Percentiles rank a stretch among this genome's conserved stretches.
Conservation (phyloP, 768 basidiomycete genomes). For the Lactarius sp. region DNA sequence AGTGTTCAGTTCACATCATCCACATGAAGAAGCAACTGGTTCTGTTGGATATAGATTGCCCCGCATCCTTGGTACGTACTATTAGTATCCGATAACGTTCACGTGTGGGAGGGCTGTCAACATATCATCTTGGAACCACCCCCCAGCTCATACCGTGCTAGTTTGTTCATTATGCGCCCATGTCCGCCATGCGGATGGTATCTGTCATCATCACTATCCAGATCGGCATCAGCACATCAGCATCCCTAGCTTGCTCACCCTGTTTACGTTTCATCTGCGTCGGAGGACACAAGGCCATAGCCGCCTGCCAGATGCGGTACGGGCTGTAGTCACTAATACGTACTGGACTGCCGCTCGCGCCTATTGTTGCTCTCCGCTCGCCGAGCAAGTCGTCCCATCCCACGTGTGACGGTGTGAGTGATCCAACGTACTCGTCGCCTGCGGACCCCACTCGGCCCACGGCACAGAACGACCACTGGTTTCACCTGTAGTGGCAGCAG, state of each 20-base stretch:
- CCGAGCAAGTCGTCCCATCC: not conserved
- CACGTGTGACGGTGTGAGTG: not conserved
- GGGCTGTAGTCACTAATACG: constrained; percentile 8
- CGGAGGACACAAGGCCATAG: too few relatives aligned
- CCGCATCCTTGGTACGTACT: not conserved
- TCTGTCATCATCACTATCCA: too few relatives aligned
- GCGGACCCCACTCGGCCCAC: constrained; percentile 9
- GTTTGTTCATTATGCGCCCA: not conserved
- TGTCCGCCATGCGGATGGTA: not conserved
- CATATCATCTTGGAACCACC: constrained; percentile 6
- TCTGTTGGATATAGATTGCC: constrained; percentile 6
- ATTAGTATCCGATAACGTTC: not conserved
- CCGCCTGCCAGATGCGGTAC: constrained; percentile 3
- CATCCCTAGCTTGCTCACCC: not conserved
- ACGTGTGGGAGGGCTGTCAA: not conserved
- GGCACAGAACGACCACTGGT: not conserved
- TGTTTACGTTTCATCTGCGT: not conserved
- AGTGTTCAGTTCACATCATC: not conserved
- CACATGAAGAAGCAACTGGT: constrained; percentile 3
- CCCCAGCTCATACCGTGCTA: not conserved
- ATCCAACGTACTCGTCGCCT: constrained; percentile 6
- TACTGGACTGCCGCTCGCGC: not conserved
- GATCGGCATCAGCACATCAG: too few relatives aligned
- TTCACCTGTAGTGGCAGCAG: not conserved
- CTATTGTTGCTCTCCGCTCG: constrained; percentile 1